Evolutionary conservation across 2,329 filamentous ascomycete genomes (phyloP).

Genomic region (Monilinia laxa): DNA sequence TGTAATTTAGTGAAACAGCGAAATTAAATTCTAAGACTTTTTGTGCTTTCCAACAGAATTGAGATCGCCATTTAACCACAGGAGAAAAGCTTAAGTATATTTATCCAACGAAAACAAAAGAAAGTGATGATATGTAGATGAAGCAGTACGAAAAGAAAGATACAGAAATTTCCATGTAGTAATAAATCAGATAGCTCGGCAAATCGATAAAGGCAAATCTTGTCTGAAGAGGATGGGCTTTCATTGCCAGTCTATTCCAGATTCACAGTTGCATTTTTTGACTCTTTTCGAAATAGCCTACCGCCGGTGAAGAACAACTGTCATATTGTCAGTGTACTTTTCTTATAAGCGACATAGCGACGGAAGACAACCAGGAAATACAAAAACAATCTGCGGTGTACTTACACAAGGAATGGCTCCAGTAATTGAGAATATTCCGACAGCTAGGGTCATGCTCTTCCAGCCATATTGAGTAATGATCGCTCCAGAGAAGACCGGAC

Average conservation of each 20-base stretch:
- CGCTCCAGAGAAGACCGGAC: conserved; percentile 52
- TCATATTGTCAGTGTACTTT: not conserved
- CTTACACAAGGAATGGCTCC: conserved; percentile 65
- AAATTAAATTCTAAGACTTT: not conserved
- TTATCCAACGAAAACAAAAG: not conserved
- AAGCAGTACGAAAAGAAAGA: not conserved
- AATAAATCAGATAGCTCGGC: not conserved
- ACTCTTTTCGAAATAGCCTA: conserved; percentile 28
- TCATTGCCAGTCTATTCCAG: not conserved
- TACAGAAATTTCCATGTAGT: not conserved
- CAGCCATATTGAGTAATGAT: conserved; percentile 49
- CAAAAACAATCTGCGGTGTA: conserved; percentile 42
- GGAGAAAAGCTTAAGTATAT: conserved; percentile 5
- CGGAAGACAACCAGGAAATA: not conserved
- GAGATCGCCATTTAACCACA: not conserved
- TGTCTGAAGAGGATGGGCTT: not conserved
- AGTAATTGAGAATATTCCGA: conserved; percentile 43
- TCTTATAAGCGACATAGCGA: not conserved
- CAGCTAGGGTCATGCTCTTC: conserved; percentile 51
- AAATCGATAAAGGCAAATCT: not conserved
- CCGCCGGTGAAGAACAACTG: conserved; percentile 18
- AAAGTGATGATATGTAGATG: not conserved
- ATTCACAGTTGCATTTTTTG: not conserved
- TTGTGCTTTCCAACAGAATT: not conserved
- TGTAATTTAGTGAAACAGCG: not conserved